Evolutionary conservation across 768 basidiomycete species (phyloP), one percentile per base, ranked within the genome.

Genomic region (Termitomyces sp.): DNA sequence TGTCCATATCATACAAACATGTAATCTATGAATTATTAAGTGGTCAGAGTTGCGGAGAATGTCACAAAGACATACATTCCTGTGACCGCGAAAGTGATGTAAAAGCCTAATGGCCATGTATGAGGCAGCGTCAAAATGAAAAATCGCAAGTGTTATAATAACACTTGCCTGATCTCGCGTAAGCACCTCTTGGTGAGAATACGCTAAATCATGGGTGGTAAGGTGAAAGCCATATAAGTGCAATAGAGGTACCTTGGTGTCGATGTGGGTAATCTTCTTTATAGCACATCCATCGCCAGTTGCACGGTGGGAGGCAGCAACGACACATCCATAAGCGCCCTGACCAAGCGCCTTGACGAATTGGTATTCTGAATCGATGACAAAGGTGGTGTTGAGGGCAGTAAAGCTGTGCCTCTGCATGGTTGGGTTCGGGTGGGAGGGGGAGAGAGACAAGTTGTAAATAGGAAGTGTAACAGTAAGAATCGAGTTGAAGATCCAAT

Each of bases 41-140:
- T 50, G 49, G 60, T 64, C 47, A 61, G 59, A 35, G 61, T 55
- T 37, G 44, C 12, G 40, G 43, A 19, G 56, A 12, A 32, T 56
- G 54, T 35, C 6, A 34, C 26, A 9, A 30, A 32, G 47, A 41
- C 19, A 53, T 51, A 97, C 95, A 67, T 99, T 99, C 76, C 98
- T 99, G 76, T 99, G 97, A 6, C 96, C 94, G 61, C 97, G 84
- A 75, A 99, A 98, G 72, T 99, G 97, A 71, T 96, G 94, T 35
- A 99, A 72, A 38, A 99, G 77, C 66, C 93, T 95, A 52, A 21
- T 19, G 10, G 57, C 43, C 37, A 21, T 24, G 6, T 41, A 40
- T 60, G 37, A 58, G n/a, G 46, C 50, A 28, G 22, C 41, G 12
- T 28, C 12, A 7, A 26, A 35, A n/a, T 19, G 24, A 8, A 50